A percentile compares a stretch with the other conserved stretches of the same genome.
Evolutionary conservation across 306 rosid species (phyloP).

Genomic region (Hippophae rhamnoides): DNA sequence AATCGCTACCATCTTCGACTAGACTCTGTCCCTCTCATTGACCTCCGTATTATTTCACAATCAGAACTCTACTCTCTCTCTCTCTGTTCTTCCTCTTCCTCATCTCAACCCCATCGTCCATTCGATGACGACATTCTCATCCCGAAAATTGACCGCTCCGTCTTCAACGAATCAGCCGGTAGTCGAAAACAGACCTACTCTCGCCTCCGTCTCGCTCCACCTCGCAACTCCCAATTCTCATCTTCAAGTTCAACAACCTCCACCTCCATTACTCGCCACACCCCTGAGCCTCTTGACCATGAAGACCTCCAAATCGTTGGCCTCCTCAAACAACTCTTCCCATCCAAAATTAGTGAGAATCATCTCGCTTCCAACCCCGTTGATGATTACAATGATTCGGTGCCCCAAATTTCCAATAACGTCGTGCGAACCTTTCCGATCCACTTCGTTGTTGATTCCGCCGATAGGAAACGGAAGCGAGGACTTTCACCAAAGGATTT

Average conservation of each 20-base stretch:
- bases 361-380: constrained; percentile 24
- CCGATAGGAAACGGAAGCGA: constrained; percentile 22
- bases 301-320: constrained; percentile 37
- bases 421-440: constrained; percentile 11
- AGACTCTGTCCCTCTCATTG: constrained; percentile 35
- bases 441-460: constrained; percentile 4
- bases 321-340: constrained; percentile 45
- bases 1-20: constrained; percentile 17
- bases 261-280: constrained; percentile 18
- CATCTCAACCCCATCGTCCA: constrained; percentile 17
- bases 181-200: constrained; percentile 83
- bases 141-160: constrained; percentile 85
- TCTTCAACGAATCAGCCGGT: constrained; percentile 81
- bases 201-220: constrained; percentile 56
- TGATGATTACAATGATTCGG: constrained; percentile 25
- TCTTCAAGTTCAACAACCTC: constrained; percentile 13
- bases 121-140: constrained; percentile 33
- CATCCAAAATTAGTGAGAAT: constrained; percentile 27
- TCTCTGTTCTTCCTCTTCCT: constrained; percentile 27
- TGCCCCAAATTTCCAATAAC: background rate
- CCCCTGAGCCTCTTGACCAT: constrained; percentile 27
- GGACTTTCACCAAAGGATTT: constrained; percentile 19
- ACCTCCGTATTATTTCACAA: constrained; percentile 57
- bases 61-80: constrained; percentile 59
- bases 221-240: constrained; percentile 35